Evolutionary conservation across 2,329 filamentous ascomycete genomes (phyloP), one percentile per base, ranked within the genome.

Genomic region (Pezicula carpinea): DNA sequence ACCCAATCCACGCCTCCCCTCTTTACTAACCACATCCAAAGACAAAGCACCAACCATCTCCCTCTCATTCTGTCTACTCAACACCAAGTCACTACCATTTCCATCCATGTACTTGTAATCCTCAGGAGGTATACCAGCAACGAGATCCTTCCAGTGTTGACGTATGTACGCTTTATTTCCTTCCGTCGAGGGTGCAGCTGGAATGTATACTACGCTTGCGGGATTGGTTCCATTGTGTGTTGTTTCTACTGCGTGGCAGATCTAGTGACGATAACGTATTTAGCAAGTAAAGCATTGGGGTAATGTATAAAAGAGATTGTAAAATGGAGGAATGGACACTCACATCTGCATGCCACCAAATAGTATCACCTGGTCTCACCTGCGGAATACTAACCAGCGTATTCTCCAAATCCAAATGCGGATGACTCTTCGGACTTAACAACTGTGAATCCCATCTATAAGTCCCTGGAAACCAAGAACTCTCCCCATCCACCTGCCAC

Each of bases 271-370:
- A 26, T 4, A 2, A 21, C 15, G 11, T 11, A 4, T 17, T 17
- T 15, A 38, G 14, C 15, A 38, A 38, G 5, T 2, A 8, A 17
- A 3, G 6, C 11, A 8, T 18, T 21, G 6, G 5, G 17, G 5
- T 18, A 13, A 18, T 19, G 5, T 5, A 5, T 5, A 38, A 38
- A 5, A 8, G 10, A 15, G 19, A 19, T 11, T 11, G 15, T 26
- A 6, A 8, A 10, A 10, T 26, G 7, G 4, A 6, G 7, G 23
- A 26, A 6, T 8, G 34, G 8, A 17, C 5, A 56, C 65, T 56
- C 49, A 66, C 64, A 55, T 69, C 66, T 26, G 60, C 56, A 40
- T 67, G 66, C 66, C 65, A 69, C 58, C 63, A 70, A 29, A 72
- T 63, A 1, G 62, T 69, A 47, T 70, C 67, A 0, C 66, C 68